A percentile compares a stretch with the other conserved stretches of the same genome.
phyloP scores from a whole-genome alignment of 495 filamentous ascomycete species.

The Tuber umbilicatum region DNA sequence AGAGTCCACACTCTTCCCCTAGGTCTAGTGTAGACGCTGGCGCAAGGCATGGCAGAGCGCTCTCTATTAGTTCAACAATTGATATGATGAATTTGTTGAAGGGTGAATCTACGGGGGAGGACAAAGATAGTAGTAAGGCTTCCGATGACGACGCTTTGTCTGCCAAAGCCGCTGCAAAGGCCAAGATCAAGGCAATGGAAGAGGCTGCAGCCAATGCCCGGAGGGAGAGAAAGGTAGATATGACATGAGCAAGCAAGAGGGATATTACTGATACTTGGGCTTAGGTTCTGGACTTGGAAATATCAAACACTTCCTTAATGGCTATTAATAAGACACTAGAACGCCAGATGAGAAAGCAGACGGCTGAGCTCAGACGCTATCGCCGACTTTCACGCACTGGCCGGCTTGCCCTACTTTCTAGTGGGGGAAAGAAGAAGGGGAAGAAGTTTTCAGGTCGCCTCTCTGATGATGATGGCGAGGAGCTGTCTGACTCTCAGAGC shows the following conservation, averaged over 20 bases:
- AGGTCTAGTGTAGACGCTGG: constrained; percentile 32
- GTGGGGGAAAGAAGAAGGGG: constrained; percentile 30
- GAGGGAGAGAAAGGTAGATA: constrained; percentile 66
- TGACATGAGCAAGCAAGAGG: neutral
- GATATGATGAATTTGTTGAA: constrained; percentile 34
- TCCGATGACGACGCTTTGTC: constrained; percentile 29
- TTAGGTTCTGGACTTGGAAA: constrained; percentile 85
- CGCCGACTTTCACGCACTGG: constrained; percentile 73
- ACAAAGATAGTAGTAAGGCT: constrained; percentile 30
- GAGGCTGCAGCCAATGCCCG: constrained; percentile 67
- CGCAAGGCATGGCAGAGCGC: constrained; percentile 27
- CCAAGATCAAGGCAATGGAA: constrained; percentile 38
- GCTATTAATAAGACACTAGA: constrained; percentile 96
- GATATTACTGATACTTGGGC: constrained; percentile 15
- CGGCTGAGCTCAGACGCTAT: constrained; percentile 75
- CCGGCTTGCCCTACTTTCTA: constrained; percentile 53
- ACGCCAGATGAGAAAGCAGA: constrained; percentile 83
- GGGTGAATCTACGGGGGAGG: constrained; percentile 29
- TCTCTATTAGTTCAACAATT: constrained; percentile 39
- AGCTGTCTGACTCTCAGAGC: neutral
- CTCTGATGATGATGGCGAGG: constrained; percentile 6
- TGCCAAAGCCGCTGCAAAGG: constrained; percentile 20
- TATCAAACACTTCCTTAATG: constrained; percentile 88
- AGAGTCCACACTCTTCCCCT: constrained; percentile 19
- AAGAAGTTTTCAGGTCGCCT: constrained; percentile 18